Percentiles rank a stretch among this genome's conserved stretches.
Evolutionary conservation across 75 land plant genomes (phyloP).

Genomic region (Pseudotsuga menziesii): DNA sequence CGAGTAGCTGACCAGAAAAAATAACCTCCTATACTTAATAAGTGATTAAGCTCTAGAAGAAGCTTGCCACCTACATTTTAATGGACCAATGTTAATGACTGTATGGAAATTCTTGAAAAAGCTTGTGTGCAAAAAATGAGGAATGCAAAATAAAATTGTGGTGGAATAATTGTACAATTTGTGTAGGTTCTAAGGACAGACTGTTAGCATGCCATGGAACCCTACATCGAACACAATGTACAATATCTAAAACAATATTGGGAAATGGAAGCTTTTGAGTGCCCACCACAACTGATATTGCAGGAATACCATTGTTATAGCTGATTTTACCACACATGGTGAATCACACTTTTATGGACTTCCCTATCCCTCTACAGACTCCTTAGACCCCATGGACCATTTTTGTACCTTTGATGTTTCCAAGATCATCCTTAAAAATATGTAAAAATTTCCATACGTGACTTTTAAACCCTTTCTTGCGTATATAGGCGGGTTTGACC

Average conservation of each 20-base stretch:
- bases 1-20: slow-evolving; percentile 96
- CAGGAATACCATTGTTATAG: too few species aligned
- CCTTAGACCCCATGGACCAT: too few species aligned
- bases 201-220: slow-evolving; percentile 94
- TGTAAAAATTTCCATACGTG: too few species aligned
- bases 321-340: too few species aligned
- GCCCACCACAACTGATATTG: slow-evolving; percentile 84
- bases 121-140: not conserved
- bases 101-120: not conserved
- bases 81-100: not conserved
- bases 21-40: slow-evolving; percentile 85
- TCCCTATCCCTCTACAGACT: too few species aligned
- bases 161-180: not conserved
- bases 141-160: slow-evolving; percentile 1
- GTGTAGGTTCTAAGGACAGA: slow-evolving; percentile 12
- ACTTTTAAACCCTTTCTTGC: too few species aligned
- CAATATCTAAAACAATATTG: slow-evolving; percentile 69
- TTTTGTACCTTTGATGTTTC: too few species aligned
- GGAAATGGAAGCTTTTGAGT: slow-evolving; percentile 78
- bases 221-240: slow-evolving; percentile 92
- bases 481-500: too few species aligned
- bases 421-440: too few species aligned
- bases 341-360: too few species aligned
- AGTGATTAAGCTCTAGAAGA: slow-evolving; percentile 74
- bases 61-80: slow-evolving; percentile 68